A percentile compares a stretch with the other conserved stretches of the same genome.
These are phyloP conservation scores for Zelonia costaricensis DNA, from an alignment of 208 protist genomes.

Conservation along the genomic window DNA sequence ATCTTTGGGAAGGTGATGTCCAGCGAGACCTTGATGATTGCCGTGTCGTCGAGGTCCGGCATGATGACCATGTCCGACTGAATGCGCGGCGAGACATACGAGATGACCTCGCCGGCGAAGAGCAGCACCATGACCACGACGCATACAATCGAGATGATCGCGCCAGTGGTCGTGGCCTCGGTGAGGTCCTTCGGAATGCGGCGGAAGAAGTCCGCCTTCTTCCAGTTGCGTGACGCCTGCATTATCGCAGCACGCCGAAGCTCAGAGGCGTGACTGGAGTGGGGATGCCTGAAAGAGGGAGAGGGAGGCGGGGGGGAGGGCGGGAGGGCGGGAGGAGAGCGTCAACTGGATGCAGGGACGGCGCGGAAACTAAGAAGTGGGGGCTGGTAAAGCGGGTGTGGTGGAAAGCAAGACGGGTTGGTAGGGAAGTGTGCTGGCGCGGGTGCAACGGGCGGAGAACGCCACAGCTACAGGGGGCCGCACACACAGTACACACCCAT, in stretches of 20 bases:
- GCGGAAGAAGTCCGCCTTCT: slow-evolving; percentile 50
- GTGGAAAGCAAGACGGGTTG: no score
- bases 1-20: slow-evolving; percentile 47
- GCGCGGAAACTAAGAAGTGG: no score
- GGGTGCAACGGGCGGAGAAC: no score
- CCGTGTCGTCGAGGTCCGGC: slow-evolving; percentile 15
- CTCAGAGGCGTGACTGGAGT: no score
- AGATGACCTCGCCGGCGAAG: slow-evolving; percentile 44
- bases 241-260: slow-evolving; percentile 7
- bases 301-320: not conserved
- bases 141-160: slow-evolving; percentile 52
- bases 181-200: slow-evolving; percentile 53
- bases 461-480: no score
- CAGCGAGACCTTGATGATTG: slow-evolving; percentile 35
- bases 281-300: not conserved
- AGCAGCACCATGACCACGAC: slow-evolving; percentile 43
- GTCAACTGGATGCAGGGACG: no score
- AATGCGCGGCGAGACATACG: slow-evolving; percentile 34
- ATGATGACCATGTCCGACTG: slow-evolving; percentile 51
- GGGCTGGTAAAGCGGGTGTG: no score
- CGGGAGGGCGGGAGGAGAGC: not conserved
- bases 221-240: slow-evolving; percentile 19
- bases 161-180: slow-evolving; percentile 45
- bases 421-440: no score
- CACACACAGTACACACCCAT: no score